phyloP scores from a whole-genome alignment of 2,329 filamentous ascomycete species.

The Domatiomyces catenatus region DNA sequence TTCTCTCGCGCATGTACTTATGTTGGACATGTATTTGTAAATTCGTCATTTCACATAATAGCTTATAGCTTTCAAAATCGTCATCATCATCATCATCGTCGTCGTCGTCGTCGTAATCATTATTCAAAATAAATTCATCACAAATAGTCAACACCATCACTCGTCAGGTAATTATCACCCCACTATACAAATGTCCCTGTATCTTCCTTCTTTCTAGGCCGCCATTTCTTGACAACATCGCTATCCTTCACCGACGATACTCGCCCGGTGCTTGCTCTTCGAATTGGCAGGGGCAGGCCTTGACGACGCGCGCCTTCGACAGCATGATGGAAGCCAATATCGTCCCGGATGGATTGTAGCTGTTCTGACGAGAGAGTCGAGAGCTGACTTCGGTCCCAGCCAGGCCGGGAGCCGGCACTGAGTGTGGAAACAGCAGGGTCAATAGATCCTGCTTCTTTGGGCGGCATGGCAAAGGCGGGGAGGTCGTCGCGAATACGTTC shows the following conservation, averaged over 20 bases:
- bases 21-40: no score
- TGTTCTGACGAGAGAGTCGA: constrained; percentile 1
- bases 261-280: constrained; percentile 7
- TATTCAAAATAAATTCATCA: no score
- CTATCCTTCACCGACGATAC: not conserved
- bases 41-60: no score
- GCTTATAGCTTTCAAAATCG: no score
- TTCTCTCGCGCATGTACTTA: no score
- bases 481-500: constrained; percentile 9
- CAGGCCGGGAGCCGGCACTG: no score
- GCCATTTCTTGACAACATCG: not conserved
- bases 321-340: constrained; percentile 4
- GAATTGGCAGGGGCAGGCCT: constrained; percentile 2
- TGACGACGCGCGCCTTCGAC: constrained; percentile 3
- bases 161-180: not conserved
- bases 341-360: constrained; percentile 2
- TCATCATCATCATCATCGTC: no score
- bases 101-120: no score
- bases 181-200: not conserved
- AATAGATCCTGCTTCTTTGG: not conserved
- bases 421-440: no score
- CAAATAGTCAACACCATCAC: no score
- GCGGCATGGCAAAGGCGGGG: not conserved
- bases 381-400: not conserved
- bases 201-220: not conserved